phyloP scores from a whole-genome alignment of 2,329 filamentous ascomycete species.

The Elsinoe australis region DNA sequence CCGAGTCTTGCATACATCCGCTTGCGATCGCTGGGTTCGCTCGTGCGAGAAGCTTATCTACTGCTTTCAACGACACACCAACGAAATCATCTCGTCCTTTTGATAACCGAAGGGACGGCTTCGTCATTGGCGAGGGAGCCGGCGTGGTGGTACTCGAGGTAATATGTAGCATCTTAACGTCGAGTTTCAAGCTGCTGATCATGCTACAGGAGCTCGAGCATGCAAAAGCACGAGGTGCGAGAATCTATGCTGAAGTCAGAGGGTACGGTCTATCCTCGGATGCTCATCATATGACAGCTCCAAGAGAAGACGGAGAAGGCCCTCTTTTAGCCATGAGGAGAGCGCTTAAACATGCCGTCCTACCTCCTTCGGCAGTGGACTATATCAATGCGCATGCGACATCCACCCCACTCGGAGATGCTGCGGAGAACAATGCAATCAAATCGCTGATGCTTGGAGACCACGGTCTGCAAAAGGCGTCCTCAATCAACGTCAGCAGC shows the following conservation, averaged over 20 bases:
- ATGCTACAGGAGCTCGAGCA: conserved; percentile 65
- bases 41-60: conserved; percentile 76
- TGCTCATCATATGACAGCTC: conserved; percentile 88
- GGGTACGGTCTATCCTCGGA: conserved; percentile 90
- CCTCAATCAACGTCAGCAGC: conserved; percentile 74
- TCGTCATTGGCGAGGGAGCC: conserved; percentile 89
- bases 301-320: conserved; percentile 71
- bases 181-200: neutral
- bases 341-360: conserved; percentile 63
- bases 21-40: conserved; percentile 88
- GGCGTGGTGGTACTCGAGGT: conserved; percentile 79
- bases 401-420: conserved; percentile 75
- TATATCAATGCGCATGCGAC: conserved; percentile 97
- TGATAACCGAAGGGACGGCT: conserved; percentile 69
- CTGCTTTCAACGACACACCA: conserved; percentile 67
- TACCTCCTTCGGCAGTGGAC: conserved; percentile 65
- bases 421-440: conserved; percentile 80
- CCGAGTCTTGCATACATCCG: conserved; percentile 93
- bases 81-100: conserved; percentile 73
- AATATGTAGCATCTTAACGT: conserved; percentile 18
- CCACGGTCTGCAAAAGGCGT: conserved; percentile 54
- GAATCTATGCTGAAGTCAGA: conserved; percentile 78
- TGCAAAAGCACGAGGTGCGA: conserved; percentile 67
- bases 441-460: conserved; percentile 66
- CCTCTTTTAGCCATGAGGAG: conserved; percentile 78